These are phyloP conservation scores for Paraphoma chrysanthemicola DNA, from an alignment of 2,329 filamentous ascomycete species.

Conservation along the genomic window DNA sequence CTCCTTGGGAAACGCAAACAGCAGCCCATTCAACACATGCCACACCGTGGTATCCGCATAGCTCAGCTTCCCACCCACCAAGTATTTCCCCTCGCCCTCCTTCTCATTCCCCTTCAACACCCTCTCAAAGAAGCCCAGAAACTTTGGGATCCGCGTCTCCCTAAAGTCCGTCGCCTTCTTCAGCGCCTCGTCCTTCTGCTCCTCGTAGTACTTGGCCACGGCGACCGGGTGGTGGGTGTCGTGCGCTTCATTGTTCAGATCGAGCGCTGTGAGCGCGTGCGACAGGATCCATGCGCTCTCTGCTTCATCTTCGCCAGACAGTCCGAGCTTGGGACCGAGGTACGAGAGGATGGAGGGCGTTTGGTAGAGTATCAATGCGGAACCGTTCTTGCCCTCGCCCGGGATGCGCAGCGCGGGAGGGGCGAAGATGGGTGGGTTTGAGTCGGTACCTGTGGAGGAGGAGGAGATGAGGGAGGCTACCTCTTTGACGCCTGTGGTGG, in stretches of 20 bases:
- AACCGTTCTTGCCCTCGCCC: conserved; percentile 59
- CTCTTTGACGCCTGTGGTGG: conserved; percentile 47
- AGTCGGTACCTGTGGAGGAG: conserved; percentile 53
- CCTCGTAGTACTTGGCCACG: conserved; percentile 69
- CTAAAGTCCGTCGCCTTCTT: conserved; percentile 65
- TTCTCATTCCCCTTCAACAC: conserved; percentile 66
- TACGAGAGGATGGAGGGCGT: conserved; percentile 77
- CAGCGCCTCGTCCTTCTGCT: conserved; percentile 73
- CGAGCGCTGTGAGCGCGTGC: conserved; percentile 72
- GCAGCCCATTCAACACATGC: conserved; percentile 65
- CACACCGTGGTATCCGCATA: conserved; percentile 78
- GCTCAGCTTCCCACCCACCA: conserved; percentile 70
- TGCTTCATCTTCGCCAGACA: conserved; percentile 59
- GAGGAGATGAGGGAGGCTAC: conserved; percentile 58
- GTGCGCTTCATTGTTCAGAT: conserved; percentile 75
- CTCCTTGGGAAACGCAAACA: conserved; percentile 75
- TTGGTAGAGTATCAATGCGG: conserved; percentile 68
- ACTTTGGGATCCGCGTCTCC: conserved; percentile 72
- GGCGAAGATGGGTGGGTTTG: conserved; percentile 71
- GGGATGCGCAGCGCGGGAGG: conserved; percentile 68
- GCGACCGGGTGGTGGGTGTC: conserved; percentile 78
- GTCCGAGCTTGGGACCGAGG: conserved; percentile 66
- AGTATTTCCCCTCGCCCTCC: conserved; percentile 65
- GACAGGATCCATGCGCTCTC: conserved; percentile 67
- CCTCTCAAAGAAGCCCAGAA: conserved; percentile 73